Conservation (phyloP, 331 rosid species). For the Malus hybrid region DNA sequence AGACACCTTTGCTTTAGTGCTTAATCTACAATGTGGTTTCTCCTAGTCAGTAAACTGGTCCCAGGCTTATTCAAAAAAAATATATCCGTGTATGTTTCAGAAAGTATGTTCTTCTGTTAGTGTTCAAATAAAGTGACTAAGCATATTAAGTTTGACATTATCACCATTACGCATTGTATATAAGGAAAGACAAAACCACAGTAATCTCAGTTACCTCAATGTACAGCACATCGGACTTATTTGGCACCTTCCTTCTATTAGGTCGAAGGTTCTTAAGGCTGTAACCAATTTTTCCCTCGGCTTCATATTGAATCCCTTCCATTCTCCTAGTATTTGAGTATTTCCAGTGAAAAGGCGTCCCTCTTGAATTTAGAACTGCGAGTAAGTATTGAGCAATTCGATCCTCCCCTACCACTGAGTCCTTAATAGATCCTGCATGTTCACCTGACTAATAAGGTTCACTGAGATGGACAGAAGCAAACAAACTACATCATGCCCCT, state of each 20-base stretch:
- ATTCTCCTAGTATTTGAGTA: slow-evolving; percentile 44
- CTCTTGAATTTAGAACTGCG: slow-evolving; percentile 69
- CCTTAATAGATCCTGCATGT: slow-evolving; percentile 78
- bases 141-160: not conserved
- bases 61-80: not conserved
- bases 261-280: slow-evolving; percentile 57
- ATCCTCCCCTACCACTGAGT: slow-evolving; percentile 87
- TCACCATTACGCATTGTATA: not conserved
- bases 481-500: too few species aligned
- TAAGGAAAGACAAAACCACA: not conserved
- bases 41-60: not conserved
- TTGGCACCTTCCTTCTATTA: slow-evolving; percentile 38
- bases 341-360: slow-evolving; percentile 83
- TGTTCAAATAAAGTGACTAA: not conserved
- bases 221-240: slow-evolving; percentile 51
- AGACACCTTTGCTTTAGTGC: not conserved
- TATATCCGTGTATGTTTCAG: not conserved
- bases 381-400: slow-evolving; percentile 77
- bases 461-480: not conserved
- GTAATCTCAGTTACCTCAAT: slow-evolving; percentile 46
- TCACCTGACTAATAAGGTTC: not conserved
- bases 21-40: not conserved
- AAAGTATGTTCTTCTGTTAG: not conserved
- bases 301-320: slow-evolving; percentile 46
- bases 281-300: slow-evolving; percentile 34